phyloP scores from a whole-genome alignment of 176 grass and related monocot species.

The Panicum miliaceum region DNA sequence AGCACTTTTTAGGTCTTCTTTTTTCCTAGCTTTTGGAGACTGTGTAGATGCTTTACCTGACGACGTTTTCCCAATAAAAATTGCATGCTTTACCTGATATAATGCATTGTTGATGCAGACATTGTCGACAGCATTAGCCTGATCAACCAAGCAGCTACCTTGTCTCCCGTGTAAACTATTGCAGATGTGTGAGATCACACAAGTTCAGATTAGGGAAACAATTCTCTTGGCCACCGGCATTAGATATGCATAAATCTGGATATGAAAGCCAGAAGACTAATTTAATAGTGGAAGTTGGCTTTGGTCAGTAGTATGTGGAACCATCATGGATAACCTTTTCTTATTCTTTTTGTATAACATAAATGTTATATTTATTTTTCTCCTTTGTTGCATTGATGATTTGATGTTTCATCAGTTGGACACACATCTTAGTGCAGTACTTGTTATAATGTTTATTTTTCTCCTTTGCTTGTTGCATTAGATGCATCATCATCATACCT shows the following conservation, averaged over 20 bases:
- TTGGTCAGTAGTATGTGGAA: neutral
- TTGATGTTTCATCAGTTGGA: neutral
- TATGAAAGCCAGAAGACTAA: conserved; percentile 13
- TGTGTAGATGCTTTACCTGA: conserved; percentile 2
- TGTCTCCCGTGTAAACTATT: conserved; percentile 4
- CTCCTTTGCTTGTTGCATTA: conserved; percentile 1
- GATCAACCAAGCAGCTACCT: conserved; percentile 9
- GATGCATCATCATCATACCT: neutral
- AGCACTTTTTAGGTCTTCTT: conserved; percentile 23
- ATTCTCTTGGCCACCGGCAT: neutral
- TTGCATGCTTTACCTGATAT: neutral
- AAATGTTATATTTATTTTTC: neutral
- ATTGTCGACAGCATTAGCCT: conserved; percentile 1
- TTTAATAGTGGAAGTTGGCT: conserved; percentile 6
- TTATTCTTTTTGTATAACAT: neutral
- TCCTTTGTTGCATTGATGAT: conserved; percentile 20
- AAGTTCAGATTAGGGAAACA: neutral
- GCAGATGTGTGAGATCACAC: neutral
- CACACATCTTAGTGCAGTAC: neutral
- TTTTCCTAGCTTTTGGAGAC: neutral
- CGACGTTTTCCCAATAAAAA: conserved; percentile 4
- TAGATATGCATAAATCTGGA: neutral
- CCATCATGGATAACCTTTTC: neutral
- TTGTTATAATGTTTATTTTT: neutral
- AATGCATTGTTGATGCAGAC: conserved; percentile 17